Evolutionary conservation across 805 yeast genomes (phyloP), one percentile per base, ranked within the genome.

Genomic region (Wickerhamomyces canadensis): DNA sequence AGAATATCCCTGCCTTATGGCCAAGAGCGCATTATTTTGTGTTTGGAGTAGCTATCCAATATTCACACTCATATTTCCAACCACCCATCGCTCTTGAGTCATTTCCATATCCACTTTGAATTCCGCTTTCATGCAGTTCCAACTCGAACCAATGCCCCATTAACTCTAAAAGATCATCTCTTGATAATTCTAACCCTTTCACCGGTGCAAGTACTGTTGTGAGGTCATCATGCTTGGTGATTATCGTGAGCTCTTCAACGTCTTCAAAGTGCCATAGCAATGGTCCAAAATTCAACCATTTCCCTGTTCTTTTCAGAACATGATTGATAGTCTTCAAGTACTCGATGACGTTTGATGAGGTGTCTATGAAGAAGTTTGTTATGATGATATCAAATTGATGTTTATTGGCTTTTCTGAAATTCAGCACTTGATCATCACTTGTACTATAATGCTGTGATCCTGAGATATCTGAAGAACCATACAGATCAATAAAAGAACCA

Each of bases 191-290:
- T 17, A 82, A 49, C 0, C 88, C 89, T 43, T 61, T 66, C 44
- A 60, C 49, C 5, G 72, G 72, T 6, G 42, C 52, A 1, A 58
- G 55, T 0, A 58, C 49, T 6, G 37, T 45, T 6, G 43, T n/a
- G n/a, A n/a, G 34, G 12, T 51, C 46, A 18, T 57, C 52, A 1
- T 47, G 52, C 6, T 49, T 45, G 0, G 33, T 27, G 4, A 39
- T 43, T 6, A 43, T 40, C 5, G 54, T 57, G 21, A 58, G 50
- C 13, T 58, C 60, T 14, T 56, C 62, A 24, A 68, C 73, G 38
- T 70, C 72, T 47, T 80, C 88, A 51, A 70, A 78, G 56, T 83
- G 91, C 88, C 88, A 80, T 35, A 78, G 58, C 31, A 80, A 57
- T 0, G 86, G 87, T 0, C 88, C 88, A 51, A 77, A 73, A 49